These are phyloP conservation scores for Umbelopsis isabellina DNA, from an alignment of 192 early-diverging fungal genomes.

Conservation along the genomic window DNA sequence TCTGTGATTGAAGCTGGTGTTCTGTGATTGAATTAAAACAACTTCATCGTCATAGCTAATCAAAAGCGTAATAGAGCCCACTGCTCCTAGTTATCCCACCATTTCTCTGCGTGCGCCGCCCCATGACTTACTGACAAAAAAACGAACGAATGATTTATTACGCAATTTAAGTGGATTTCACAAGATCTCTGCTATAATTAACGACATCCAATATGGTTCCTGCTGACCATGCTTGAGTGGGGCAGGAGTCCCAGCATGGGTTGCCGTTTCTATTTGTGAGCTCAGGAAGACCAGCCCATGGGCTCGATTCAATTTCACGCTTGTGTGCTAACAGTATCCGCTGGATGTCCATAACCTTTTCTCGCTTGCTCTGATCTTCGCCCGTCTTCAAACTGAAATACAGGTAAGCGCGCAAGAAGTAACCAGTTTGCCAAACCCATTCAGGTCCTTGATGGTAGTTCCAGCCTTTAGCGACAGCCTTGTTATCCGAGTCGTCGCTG, in stretches of 20 bases:
- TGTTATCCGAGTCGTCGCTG: slow-evolving; percentile 82
- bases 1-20: no score
- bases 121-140: background rate
- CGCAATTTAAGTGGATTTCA: background rate
- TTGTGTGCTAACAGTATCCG: slow-evolving; percentile 79
- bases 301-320: slow-evolving; percentile 66
- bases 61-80: no score
- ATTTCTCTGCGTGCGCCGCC: background rate
- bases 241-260: slow-evolving; percentile 81
- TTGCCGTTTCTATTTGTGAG: slow-evolving; percentile 89
- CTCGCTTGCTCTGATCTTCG: slow-evolving; percentile 37
- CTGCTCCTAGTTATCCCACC: no score
- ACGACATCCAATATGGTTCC: slow-evolving; percentile 67
- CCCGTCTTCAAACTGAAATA: slow-evolving; percentile 59
- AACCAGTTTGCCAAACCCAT: slow-evolving; percentile 95
- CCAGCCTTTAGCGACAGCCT: slow-evolving; percentile 90
- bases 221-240: slow-evolving; percentile 94
- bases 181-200: slow-evolving; percentile 13
- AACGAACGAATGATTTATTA: background rate
- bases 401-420: slow-evolving; percentile 86
- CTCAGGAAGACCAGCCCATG: slow-evolving; percentile 94
- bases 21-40: no score
- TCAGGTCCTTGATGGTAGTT: slow-evolving; percentile 98
- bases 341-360: slow-evolving; percentile 67
- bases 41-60: no score